These are phyloP conservation scores for Nakaseomyces delphensis DNA, from an alignment of 1,139 yeast species.

Conservation along the genomic window DNA sequence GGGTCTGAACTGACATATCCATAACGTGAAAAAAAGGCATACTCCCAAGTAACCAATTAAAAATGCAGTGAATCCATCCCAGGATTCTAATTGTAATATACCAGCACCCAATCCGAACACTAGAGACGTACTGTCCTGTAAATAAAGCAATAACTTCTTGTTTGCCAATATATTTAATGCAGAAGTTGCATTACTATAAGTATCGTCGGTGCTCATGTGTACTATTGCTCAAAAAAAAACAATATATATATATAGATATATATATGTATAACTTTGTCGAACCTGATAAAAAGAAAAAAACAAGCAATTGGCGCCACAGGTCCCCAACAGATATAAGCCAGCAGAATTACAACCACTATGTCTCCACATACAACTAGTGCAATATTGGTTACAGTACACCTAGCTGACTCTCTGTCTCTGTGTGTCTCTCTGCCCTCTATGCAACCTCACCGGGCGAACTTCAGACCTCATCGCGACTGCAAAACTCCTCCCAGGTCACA, in stretches of 20 bases:
- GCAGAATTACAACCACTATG: no score
- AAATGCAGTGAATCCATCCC: conserved; percentile 55
- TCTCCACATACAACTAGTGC: no score
- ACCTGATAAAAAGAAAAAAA: not conserved
- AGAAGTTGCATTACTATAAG: conserved; percentile 17
- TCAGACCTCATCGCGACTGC: no score
- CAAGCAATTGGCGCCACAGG: not conserved
- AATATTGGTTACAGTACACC: no score
- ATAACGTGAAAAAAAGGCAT: conserved; percentile 27
- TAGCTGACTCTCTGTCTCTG: no score
- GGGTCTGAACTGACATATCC: conserved; percentile 33
- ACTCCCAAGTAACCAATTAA: conserved; percentile 42
- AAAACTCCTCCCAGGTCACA: no score
- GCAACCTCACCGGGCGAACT: no score
- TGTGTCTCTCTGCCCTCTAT: no score
- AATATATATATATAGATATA: not conserved
- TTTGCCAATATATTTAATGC: conserved; percentile 22
- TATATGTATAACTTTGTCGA: not conserved
- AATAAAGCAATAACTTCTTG: conserved; percentile 38
- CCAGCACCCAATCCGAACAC: conserved; percentile 68
- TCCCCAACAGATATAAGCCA: no score
- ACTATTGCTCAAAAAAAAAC: not conserved
- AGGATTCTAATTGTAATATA: conserved; percentile 56
- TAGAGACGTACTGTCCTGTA: conserved; percentile 59
- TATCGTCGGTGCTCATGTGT: conserved; percentile 11